Base-by-base conservation (phyloP, 2,329 filamentous ascomycete species). In the Calycina herbarum region DNA sequence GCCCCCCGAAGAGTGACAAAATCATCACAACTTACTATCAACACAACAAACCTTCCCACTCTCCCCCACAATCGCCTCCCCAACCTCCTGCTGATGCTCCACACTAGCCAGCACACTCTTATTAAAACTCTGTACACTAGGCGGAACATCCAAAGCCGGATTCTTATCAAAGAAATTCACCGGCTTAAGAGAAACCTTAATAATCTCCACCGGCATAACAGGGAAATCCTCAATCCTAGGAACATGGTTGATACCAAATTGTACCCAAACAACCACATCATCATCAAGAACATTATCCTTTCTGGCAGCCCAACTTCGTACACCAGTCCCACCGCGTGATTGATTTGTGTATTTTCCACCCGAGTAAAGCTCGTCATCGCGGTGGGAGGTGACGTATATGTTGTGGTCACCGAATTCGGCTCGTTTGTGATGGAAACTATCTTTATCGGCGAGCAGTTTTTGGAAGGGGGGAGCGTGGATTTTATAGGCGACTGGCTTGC, bases 211-310 rank as follows among this genome's bases (percentile, higher is more conserved):
- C 0, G 87, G 87, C 88, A 90, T 90, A 51, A 90, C 85, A 0
- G 87, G 87, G 76, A 89, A 90, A 72, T 90, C 87, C 72, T 89
- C 87, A 29, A 85, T 80, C 5, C 87, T 79, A 0, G 86, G 86
- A 31, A 88, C 85, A 69, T 90, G 88, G 40, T 88, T 90, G 31
- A 88, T 83, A 20, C 87, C 80, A 71, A 82, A 83, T 2, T 85
- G 83, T 20, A 86, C 81, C 83, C 84, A 88, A 4, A 88, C 76
- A 1, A 88, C 83, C 51, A 86, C 80, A 54, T 86, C 82, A 24
- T 81, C 77, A 66, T 88, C 77, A 75, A 82, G 70, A 33, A 82
- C 79, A 70, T 81, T 73, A 57, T 83, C 78, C 35, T 81, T 76
- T 79, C 86, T 42, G 78, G 78, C 69, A 79, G 81, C 58, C 85